Conservation (phyloP, 306 rosid genomes). For the Albizia julibrissin region DNA sequence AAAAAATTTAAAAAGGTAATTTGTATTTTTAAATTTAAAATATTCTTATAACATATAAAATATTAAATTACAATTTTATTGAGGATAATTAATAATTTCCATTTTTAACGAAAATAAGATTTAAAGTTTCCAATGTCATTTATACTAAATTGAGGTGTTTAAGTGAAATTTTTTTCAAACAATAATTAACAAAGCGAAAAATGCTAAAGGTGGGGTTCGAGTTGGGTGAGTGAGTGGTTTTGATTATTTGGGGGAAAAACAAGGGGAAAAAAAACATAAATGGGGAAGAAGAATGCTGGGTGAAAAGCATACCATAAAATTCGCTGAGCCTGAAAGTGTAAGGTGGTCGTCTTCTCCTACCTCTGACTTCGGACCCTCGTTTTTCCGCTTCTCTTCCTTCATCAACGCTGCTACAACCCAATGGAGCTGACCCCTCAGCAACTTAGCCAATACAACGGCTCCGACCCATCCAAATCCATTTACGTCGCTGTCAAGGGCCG, state of each 20-base stretch:
- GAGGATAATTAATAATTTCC: background rate
- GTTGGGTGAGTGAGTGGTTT: background rate
- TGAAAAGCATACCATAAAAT: background rate
- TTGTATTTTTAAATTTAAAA: too few relatives aligned
- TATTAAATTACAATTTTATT: background rate
- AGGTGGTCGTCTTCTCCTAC: background rate
- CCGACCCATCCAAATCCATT: constrained; percentile 79
- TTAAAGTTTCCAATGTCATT: too few relatives aligned
- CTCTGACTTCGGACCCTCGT: background rate
- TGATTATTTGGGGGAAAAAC: background rate
- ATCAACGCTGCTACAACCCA: constrained; percentile 20
- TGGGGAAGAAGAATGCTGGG: background rate
- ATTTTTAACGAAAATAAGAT: background rate
- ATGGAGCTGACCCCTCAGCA: constrained; percentile 71
- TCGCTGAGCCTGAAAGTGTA: background rate
- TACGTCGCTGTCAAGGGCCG: constrained; percentile 84
- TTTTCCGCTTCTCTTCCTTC: background rate
- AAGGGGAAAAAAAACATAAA: too few relatives aligned
- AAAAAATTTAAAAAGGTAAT: too few relatives aligned
- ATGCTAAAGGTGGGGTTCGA: background rate
- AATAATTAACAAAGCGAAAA: background rate
- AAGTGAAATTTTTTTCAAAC: too few relatives aligned
- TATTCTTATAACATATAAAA: too few relatives aligned
- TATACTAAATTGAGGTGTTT: too few relatives aligned
- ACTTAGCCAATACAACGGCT: constrained; percentile 67